phyloP scores from a whole-genome alignment of 75 land plant genomes.

The Chamaecyparis obtusa region DNA sequence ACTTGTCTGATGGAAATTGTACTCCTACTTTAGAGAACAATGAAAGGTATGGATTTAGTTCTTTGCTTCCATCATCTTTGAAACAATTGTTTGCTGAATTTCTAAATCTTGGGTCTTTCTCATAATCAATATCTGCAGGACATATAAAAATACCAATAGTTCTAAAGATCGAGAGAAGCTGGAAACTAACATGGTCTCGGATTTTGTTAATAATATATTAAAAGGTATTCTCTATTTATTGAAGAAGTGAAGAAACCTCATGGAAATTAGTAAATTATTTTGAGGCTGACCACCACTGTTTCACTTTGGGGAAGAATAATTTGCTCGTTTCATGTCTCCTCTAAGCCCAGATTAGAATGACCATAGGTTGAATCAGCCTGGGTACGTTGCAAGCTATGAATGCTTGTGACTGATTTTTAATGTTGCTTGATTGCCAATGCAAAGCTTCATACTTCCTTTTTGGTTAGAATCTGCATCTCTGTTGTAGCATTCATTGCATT shows the following conservation, averaged over 20 bases:
- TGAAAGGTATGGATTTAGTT: not conserved
- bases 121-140: not conserved
- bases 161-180: not conserved
- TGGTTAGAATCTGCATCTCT: not conserved
- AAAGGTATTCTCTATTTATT: slow-evolving; percentile 4
- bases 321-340: not conserved
- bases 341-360: not conserved
- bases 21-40: not conserved
- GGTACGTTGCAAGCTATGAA: not conserved
- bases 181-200: not conserved
- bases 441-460: not conserved
- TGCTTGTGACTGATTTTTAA: not conserved
- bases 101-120: not conserved
- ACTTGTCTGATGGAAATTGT: not conserved
- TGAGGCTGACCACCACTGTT: not conserved
- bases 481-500: not conserved
- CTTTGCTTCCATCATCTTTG: not conserved
- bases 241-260: not conserved
- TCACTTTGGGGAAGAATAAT: not conserved
- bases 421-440: not conserved
- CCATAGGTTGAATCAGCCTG: not conserved
- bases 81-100: not conserved
- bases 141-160: not conserved
- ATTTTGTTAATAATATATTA: not conserved
- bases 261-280: not conserved